phyloP scores from a whole-genome alignment of 169 alveolate genomes.

The Cryptosporidium meleagridis region DNA sequence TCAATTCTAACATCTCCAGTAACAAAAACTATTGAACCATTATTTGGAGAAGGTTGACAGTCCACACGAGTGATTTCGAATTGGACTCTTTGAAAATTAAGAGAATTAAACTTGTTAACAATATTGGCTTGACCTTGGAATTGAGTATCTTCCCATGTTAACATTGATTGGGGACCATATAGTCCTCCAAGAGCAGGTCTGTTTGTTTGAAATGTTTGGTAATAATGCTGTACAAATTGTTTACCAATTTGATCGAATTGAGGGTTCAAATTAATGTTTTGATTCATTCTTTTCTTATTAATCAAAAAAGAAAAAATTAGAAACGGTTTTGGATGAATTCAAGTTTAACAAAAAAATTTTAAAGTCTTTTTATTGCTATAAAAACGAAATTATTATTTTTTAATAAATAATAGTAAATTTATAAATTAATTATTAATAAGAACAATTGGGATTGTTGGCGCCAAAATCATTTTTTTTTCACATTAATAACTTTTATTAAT shows the following conservation, averaged over 20 bases:
- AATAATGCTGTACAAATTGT: conserved; percentile 84
- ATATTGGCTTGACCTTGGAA: conserved; percentile 85
- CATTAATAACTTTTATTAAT: no score
- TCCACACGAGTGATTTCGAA: conserved; percentile 81
- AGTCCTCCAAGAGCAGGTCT: conserved; percentile 80
- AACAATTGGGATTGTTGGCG: no score
- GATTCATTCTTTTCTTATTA: conserved; percentile 14
- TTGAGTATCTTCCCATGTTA: conserved; percentile 87
- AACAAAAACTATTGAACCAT: conserved; percentile 84
- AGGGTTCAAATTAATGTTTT: conserved; percentile 73
- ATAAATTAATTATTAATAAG: no score
- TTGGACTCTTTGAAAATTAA: conserved; percentile 77
- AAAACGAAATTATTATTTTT: no score
- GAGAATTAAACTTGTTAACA: conserved; percentile 80
- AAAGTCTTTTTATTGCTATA: neutral
- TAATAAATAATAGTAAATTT: no score
- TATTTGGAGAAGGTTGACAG: conserved; percentile 86
- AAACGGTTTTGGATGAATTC: neutral
- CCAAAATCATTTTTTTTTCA: no score
- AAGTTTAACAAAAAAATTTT: neutral
- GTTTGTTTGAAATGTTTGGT: conserved; percentile 81
- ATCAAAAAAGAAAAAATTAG: neutral
- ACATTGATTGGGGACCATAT: conserved; percentile 87
- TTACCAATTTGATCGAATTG: conserved; percentile 83
- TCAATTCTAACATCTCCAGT: conserved; percentile 84